phyloP scores from a whole-genome alignment of 1,284 basidiomycete species.

The Mycosarcoma mackinlayi region DNA sequence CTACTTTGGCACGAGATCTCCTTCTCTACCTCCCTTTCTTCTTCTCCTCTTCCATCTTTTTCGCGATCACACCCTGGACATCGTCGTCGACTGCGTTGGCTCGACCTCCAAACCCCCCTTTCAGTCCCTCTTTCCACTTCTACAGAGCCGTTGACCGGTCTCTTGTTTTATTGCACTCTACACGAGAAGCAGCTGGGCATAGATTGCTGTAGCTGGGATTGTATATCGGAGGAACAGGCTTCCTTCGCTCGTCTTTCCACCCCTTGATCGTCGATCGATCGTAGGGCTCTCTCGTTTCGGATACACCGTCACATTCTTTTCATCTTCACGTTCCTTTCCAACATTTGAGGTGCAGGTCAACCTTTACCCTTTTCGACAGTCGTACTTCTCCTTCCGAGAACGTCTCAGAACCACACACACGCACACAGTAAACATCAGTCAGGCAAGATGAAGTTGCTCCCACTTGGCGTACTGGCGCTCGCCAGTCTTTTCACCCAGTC shows the following conservation, averaged over 20 bases:
- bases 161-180: not conserved
- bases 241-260: constrained; percentile 4
- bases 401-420: not conserved
- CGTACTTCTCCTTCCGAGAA: not conserved
- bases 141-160: constrained; percentile 34
- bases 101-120: constrained; percentile 6
- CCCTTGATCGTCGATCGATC: constrained; percentile 22
- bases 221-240: constrained; percentile 8
- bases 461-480: constrained; percentile 29
- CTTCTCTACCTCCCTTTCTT: constrained; percentile 2
- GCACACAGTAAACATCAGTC: not conserved
- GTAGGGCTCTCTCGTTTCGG: constrained; percentile 15
- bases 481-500: constrained; percentile 25
- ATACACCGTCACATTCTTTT: constrained; percentile 8
- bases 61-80: constrained; percentile 4
- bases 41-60: constrained; percentile 6
- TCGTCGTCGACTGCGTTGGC: constrained; percentile 13
- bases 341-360: constrained; percentile 27
- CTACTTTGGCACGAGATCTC: not conserved
- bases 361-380: constrained; percentile 11
- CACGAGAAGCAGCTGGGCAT: constrained; percentile 11
- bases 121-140: constrained; percentile 12
- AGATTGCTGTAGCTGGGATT: constrained; percentile 7
- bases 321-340: constrained; percentile 6
- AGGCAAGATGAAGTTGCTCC: constrained; percentile 29